phyloP scores from a whole-genome alignment of 306 rosid species.

The Castanea mollissima region DNA sequence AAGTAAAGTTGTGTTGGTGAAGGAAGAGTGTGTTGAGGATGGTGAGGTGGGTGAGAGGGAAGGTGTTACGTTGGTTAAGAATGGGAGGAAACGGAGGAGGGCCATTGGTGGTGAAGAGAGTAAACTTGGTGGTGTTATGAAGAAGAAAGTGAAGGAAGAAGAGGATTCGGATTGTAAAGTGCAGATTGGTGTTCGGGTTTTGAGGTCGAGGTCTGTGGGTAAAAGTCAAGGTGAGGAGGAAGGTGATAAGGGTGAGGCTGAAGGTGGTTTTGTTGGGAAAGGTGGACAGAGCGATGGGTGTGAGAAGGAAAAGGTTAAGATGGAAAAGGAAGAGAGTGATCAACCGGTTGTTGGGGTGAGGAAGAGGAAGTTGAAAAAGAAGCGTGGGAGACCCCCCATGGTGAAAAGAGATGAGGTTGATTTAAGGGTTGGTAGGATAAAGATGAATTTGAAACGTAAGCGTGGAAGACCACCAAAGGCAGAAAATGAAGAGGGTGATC shows the following conservation, averaged over 20 bases:
- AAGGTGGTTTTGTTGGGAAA: slow-evolving; percentile 16
- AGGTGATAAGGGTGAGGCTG: slow-evolving; percentile 29
- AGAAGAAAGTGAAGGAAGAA: slow-evolving; percentile 26
- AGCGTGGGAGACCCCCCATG: slow-evolving; percentile 31
- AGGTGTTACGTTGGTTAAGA: slow-evolving; percentile 36
- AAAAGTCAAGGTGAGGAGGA: slow-evolving; percentile 28
- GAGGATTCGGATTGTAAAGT: slow-evolving; percentile 16
- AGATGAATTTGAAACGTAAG: slow-evolving; percentile 33
- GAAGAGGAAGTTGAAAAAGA: slow-evolving; percentile 30
- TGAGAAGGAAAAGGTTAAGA: slow-evolving; percentile 30
- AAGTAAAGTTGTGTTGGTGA: slow-evolving; percentile 16
- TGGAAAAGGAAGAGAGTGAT: slow-evolving; percentile 28
- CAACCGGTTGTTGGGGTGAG: slow-evolving; percentile 14
- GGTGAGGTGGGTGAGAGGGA: slow-evolving; percentile 23
- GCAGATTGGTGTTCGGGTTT: slow-evolving; percentile 42
- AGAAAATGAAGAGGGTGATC: not conserved
- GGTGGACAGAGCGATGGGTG: slow-evolving; percentile 13
- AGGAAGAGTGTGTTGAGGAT: slow-evolving; percentile 34
- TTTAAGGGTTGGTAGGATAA: slow-evolving; percentile 4
- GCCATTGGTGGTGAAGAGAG: slow-evolving; percentile 22
- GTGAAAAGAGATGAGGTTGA: slow-evolving; percentile 18
- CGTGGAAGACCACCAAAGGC: slow-evolving; percentile 44
- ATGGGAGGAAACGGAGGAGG: slow-evolving; percentile 30
- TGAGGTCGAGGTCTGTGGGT: slow-evolving; percentile 48
- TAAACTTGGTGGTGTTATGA: slow-evolving; percentile 18